Evolutionary conservation across 345 rosid genomes (phyloP).

Genomic region (Toxicodendron radicans): DNA sequence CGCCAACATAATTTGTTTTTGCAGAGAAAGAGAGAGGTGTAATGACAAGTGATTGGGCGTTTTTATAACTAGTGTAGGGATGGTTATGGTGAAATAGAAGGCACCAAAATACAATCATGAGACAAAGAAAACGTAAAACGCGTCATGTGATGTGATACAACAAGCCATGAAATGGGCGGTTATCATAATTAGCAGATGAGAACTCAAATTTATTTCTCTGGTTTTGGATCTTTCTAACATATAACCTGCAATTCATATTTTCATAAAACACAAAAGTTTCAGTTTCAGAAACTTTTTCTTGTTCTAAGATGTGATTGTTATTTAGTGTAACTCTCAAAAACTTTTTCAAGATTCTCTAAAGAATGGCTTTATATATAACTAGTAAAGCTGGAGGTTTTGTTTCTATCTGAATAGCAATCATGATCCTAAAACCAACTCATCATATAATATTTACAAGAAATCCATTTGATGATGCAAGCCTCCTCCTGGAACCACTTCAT

Average conservation of each 20-base stretch:
- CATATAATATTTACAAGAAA: background rate
- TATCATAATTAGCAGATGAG: background rate
- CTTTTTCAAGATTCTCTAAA: slow-evolving; percentile 21
- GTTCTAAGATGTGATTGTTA: slow-evolving; percentile 3
- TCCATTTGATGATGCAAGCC: background rate
- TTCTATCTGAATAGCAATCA: slow-evolving; percentile 16
- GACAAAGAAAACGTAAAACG: slow-evolving; percentile 10
- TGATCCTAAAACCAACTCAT: slow-evolving; percentile 21
- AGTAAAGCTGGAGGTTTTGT: slow-evolving; percentile 20
- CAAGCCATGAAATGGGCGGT: background rate
- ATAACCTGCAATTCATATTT: background rate
- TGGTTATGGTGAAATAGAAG: background rate
- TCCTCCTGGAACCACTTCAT: background rate
- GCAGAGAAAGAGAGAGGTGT: too few species aligned
- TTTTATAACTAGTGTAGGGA: background rate
- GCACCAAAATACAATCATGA: slow-evolving; percentile 34
- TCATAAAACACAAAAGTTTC: slow-evolving; percentile 10
- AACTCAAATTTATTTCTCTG: background rate
- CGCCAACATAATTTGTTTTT: background rate
- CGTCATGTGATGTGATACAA: background rate
- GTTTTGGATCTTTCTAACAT: background rate
- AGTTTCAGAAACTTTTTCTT: slow-evolving; percentile 16
- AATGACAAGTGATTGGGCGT: background rate
- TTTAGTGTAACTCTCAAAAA: slow-evolving; percentile 13
- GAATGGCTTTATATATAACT: background rate